Evolutionary conservation across 768 basidiomycete species (phyloP), one percentile per base, ranked within the genome.

Genomic region (Rhodotorula toruloides): DNA sequence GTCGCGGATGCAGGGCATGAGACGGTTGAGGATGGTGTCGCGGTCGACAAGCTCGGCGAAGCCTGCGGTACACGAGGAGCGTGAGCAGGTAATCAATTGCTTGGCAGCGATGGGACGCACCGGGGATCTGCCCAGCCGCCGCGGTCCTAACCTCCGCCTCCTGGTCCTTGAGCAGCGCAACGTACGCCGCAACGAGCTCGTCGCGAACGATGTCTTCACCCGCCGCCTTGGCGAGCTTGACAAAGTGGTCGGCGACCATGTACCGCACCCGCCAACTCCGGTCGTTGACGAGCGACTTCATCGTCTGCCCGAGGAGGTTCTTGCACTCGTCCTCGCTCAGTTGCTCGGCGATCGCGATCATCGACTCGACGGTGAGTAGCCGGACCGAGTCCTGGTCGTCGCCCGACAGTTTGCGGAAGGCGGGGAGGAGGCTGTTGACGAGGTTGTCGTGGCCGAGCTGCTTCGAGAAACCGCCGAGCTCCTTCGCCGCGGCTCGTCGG

Each of bases 381-480:
- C 96, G 86, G 59, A 99, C 96, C 31, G 94, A 97, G 78, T 99
- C 96, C 78, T 98, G 96, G 78, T 99, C 96, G 76, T 99, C 96
- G 9, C 86, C 83, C 73, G 96, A 88, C 61, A 99, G 87, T 79
- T 89, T 87, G 71, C 90, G 87, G 80, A 98, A 98, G 67, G 98
- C 84, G 56, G 91, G 87, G 29, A 99, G 81, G 59, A 90, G 87
- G 76, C 97, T 94, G 55, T 86, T 83, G 66, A 94, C 76, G 65
- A 98, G 85, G 68, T 91, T 85, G 52, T 83, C 83, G 76, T 89
- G 87, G 48, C 87, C 82, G 70, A 93, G 84, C 74, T 86, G 84
- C 77, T 86, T 86, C 63, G 89, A 63, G 59, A 76, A 74, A n/a
- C 48, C 58, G 54, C 91, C 94, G 52, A 98, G 87, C 84, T 89